Evolutionary conservation across 2,329 filamentous ascomycete species (phyloP), one percentile per base, ranked within the genome.

Genomic region (Ophiosphaerella narmari): DNA sequence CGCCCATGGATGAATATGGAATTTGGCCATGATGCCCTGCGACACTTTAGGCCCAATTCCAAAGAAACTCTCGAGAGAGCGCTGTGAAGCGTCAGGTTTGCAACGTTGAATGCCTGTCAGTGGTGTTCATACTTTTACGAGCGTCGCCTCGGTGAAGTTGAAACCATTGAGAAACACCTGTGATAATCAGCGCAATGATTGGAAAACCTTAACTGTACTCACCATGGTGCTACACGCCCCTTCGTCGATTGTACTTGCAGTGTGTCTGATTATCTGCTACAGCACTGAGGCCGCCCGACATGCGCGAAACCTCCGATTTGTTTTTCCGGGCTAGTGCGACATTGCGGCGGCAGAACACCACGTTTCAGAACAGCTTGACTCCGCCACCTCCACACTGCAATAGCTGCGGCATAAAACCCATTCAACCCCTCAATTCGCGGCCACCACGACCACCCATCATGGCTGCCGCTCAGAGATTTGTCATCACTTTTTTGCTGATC

Each of bases 91-190:
- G 50, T 62, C 48, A 65, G 52, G 21, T 26, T 39, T 40, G 50
- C 39, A n/a, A 39, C 43, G 50, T 34, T 43, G 71, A 74, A 68
- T 73, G 77, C 43, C 45, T 13, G 34, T 44, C 51, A 46, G 48
- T 49, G 46, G 36, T 43, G 46, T 39, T 43, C 77, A 73, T 85
- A 90, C 91, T 81, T 89, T 88, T 72, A 97, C 87, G 69, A 97
- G 84, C 75, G 87, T 87, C 67, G 80, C 78, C 78, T 96, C 92
- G 64, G 84, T 79, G 79, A 97, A 97, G 79, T 89, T 92, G 79
- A 90, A 81, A 66, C 90, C 90, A 69, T 93, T 82, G 67, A 97
- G 87, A 79, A 94, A 90, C 68, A 92, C 88, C 90, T 91, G 52
- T 35, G 31, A 32, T 39, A 21, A 33, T 68, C 33, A 65, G 59